phyloP scores from a whole-genome alignment of 306 rosid genomes.

The Trifolium pratense region DNA sequence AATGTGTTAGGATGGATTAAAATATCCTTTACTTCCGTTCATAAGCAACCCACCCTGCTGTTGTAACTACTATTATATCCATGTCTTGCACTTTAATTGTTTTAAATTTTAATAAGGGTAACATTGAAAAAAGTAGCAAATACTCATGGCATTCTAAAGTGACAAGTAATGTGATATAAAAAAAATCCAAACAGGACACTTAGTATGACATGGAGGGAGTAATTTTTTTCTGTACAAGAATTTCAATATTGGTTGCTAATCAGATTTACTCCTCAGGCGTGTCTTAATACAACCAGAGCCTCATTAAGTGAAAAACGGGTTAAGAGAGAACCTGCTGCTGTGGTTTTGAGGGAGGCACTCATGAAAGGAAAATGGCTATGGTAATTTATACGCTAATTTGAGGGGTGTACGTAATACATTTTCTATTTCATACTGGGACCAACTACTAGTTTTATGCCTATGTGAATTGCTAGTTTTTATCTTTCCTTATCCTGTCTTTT shows the following conservation, averaged over 20 bases:
- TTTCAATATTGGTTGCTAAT: constrained; percentile 40
- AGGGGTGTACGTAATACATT: constrained; percentile 7
- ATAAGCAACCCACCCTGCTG: background rate
- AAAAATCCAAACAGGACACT: background rate
- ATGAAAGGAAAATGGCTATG: constrained; percentile 91
- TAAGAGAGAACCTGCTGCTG: constrained; percentile 79
- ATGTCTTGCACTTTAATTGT: background rate
- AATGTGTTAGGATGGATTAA: background rate
- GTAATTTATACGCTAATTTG: constrained; percentile 57
- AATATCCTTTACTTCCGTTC: background rate
- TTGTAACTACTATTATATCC: background rate
- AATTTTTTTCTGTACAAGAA: background rate
- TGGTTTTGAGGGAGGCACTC: constrained; percentile 77
- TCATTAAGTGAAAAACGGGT: constrained; percentile 73
- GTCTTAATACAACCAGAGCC: constrained; percentile 62
- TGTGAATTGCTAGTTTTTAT: constrained; percentile 1
- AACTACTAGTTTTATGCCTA: constrained; percentile 11
- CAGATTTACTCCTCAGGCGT: constrained; percentile 66
- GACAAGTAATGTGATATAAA: background rate
- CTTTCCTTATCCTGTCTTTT: constrained; percentile 1
- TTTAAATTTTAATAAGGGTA: background rate
- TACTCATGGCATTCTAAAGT: background rate
- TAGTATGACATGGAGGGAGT: background rate
- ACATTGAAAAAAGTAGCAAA: background rate
- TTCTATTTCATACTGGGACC: constrained; percentile 30